Conservation (phyloP, 345 rosid species). For the Hibiscus trionum region DNA sequence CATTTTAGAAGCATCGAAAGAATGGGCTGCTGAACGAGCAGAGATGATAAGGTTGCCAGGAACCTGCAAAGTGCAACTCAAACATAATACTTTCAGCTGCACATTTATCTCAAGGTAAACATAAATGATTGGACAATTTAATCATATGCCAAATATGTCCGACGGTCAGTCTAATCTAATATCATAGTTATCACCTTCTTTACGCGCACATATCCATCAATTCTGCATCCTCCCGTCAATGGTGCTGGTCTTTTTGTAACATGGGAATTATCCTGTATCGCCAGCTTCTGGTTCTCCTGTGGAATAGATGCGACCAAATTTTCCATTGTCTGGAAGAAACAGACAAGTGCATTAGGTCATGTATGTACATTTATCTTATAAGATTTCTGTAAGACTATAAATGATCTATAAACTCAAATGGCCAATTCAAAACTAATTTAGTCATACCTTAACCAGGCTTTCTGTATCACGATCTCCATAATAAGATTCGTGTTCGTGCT, state of each 20-base stretch:
- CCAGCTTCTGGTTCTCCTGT: conserved; percentile 43
- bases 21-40: conserved; percentile 90
- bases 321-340: conserved; percentile 62
- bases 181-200: conserved; percentile 54
- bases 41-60: conserved; percentile 88
- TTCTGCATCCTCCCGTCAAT: conserved; percentile 82
- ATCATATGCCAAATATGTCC: neutral
- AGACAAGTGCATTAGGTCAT: conserved; percentile 7
- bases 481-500: conserved; percentile 93
- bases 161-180: neutral
- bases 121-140: neutral
- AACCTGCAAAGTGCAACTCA: conserved; percentile 47
- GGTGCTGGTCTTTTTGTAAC: conserved; percentile 75
- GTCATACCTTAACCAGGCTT: conserved; percentile 70
- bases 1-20: conserved; percentile 83
- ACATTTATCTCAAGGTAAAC: conserved; percentile 2
- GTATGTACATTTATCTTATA: neutral
- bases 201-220: conserved; percentile 91
- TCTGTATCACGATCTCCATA: conserved; percentile 99
- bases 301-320: conserved; percentile 57
- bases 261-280: conserved; percentile 43
- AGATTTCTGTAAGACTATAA: neutral
- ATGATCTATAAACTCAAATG: conserved; percentile 1
- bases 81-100: neutral
- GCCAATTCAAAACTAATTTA: conserved; percentile 17